These are phyloP conservation scores for Withania somnifera DNA, from an alignment of 305 asterid species.

Conservation along the genomic window DNA sequence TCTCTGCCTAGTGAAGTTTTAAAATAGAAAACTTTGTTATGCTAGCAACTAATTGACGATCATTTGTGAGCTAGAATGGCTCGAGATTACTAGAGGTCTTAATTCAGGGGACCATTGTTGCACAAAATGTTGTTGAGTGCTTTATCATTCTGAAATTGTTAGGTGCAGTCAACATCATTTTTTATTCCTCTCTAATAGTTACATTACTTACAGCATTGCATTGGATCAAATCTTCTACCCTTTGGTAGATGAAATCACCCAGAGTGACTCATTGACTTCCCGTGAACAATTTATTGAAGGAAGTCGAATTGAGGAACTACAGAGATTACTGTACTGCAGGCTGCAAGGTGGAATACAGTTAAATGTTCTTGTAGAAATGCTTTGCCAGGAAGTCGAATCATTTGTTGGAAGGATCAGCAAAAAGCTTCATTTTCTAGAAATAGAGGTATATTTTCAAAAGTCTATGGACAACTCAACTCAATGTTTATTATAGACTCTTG, in stretches of 20 bases:
- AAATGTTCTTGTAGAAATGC: conserved; percentile 37
- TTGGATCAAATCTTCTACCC: conserved; percentile 55
- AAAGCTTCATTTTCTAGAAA: conserved; percentile 46
- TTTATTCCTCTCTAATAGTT: neutral
- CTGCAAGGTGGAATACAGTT: conserved; percentile 26
- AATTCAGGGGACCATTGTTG: neutral
- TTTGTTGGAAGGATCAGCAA: conserved; percentile 35
- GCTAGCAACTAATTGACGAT: neutral
- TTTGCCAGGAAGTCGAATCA: conserved; percentile 44
- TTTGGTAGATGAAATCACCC: conserved; percentile 31
- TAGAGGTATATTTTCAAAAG: conserved; percentile 35
- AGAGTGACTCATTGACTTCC: conserved; percentile 19
- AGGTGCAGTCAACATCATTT: neutral
- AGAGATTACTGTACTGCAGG: conserved; percentile 36
- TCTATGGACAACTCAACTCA: neutral
- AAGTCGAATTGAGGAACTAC: conserved; percentile 47
- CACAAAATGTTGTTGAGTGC: neutral
- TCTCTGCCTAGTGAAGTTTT: neutral
- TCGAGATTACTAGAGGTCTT: neutral
- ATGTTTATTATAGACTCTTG: neutral
- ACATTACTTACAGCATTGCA: conserved; percentile 45
- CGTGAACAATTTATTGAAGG: conserved; percentile 35
- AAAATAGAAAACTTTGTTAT: neutral
- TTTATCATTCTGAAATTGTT: neutral
- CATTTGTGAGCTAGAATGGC: neutral